Conservation (phyloP, 768 basidiomycete genomes). For the Rhodosporidiobolus sp. region DNA sequence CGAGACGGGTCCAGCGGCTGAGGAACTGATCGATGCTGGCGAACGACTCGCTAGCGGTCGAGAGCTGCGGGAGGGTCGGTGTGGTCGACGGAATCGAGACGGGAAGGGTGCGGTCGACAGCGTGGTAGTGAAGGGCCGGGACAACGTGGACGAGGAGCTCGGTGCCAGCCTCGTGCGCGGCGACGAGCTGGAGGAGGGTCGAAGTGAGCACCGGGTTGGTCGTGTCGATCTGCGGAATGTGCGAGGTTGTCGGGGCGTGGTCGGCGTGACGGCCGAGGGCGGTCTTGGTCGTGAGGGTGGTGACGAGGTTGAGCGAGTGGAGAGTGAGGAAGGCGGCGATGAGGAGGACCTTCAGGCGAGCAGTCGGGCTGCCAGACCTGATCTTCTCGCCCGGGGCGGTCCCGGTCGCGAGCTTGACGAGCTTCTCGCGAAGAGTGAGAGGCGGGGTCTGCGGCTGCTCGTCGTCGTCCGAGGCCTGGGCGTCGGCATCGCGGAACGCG, state of each 20-base stretch:
- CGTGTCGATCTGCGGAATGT: conserved; percentile 64
- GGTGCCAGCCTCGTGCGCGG: conserved; percentile 45
- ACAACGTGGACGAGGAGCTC: conserved; percentile 60
- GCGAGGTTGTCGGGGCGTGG: conserved; percentile 44
- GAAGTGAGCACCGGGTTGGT: conserved; percentile 60
- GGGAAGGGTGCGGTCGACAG: conserved; percentile 48
- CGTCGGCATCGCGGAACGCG: conserved; percentile 23
- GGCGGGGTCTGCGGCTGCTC: conserved; percentile 7
- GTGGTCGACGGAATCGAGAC: background rate
- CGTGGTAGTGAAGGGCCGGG: conserved; percentile 61
- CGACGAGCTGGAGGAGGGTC: conserved; percentile 61
- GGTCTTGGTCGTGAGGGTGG: conserved; percentile 75
- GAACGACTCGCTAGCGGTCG: conserved; percentile 28
- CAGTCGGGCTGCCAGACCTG: conserved; percentile 72
- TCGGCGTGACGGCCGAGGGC: conserved; percentile 55
- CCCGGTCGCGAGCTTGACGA: conserved; percentile 39
- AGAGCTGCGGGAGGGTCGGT: conserved; percentile 39
- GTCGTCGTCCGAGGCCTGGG: conserved; percentile 28
- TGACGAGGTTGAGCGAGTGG: conserved; percentile 87
- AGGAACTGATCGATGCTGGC: conserved; percentile 71
- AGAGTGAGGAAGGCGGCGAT: conserved; percentile 86
- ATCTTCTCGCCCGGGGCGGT: conserved; percentile 42
- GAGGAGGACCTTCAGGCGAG: conserved; percentile 81
- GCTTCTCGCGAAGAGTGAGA: conserved; percentile 32
- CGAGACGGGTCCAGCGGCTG: conserved; percentile 81